phyloP scores from a whole-genome alignment of 2,329 filamentous ascomycete genomes.

The Cordyceps tenuipes region DNA sequence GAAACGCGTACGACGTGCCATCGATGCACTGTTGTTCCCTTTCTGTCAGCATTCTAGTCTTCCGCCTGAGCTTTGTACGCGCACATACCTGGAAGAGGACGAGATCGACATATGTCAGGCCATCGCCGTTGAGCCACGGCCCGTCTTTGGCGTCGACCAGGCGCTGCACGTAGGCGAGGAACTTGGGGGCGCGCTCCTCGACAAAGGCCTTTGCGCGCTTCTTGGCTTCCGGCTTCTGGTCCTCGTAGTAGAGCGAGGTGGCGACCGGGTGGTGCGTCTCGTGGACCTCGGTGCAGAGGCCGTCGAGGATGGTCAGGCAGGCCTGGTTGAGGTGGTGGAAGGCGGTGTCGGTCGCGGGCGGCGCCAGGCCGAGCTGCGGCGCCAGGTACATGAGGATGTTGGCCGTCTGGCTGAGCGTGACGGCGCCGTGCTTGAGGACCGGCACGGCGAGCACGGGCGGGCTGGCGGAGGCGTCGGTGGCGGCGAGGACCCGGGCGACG shows the following conservation, averaged over 20 bases:
- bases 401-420: constrained; percentile 60
- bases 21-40: constrained; percentile 37
- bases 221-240: constrained; percentile 62
- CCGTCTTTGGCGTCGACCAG: constrained; percentile 47
- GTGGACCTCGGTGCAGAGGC: constrained; percentile 61
- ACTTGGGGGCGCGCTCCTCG: constrained; percentile 60
- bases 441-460: constrained; percentile 61
- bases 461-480: constrained; percentile 43
- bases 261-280: constrained; percentile 69
- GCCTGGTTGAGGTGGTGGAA: constrained; percentile 55
- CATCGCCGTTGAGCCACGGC: constrained; percentile 57
- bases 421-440: constrained; percentile 51
- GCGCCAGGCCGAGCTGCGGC: constrained; percentile 47
- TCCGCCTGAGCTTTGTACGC: accelerated
- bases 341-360: constrained; percentile 33
- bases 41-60: not conserved
- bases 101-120: constrained; percentile 63
- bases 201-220: constrained; percentile 50
- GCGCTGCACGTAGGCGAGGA: constrained; percentile 61
- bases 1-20: constrained; percentile 59
- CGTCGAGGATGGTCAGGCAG: constrained; percentile 61
- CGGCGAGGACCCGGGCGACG: constrained; percentile 38
- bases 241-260: constrained; percentile 56
- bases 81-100: constrained; percentile 59
- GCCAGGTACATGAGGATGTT: constrained; percentile 68